A percentile compares a stretch with the other conserved stretches of the same genome.
These are phyloP conservation scores for Aspergillus sp. DNA, from an alignment of 2,329 filamentous ascomycete species.

Conservation along the genomic window DNA sequence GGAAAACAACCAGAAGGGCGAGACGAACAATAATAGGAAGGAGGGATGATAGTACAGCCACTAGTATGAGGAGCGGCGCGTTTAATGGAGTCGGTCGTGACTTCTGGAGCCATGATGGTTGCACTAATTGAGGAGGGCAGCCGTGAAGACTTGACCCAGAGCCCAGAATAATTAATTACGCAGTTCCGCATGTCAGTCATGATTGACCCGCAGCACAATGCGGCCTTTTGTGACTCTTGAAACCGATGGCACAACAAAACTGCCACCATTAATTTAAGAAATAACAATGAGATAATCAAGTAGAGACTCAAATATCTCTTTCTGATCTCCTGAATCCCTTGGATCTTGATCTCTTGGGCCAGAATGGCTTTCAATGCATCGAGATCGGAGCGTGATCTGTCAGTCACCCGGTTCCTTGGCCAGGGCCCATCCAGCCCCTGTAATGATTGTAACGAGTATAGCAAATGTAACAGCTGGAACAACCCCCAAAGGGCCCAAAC, in stretches of 20 bases:
- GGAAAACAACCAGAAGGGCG: constrained; percentile 11
- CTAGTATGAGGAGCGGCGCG: constrained; percentile 16
- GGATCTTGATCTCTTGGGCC: neutral
- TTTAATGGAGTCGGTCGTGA: constrained; percentile 12
- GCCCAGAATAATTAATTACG: neutral
- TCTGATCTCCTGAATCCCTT: neutral
- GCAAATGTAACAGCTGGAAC: neutral
- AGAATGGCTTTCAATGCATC: neutral
- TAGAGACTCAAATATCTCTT: neutral
- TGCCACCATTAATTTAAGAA: neutral
- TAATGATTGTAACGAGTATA: neutral
- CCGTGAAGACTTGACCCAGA: neutral
- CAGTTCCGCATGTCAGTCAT: neutral
- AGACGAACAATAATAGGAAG: constrained; percentile 19
- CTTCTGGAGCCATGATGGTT: constrained; percentile 4
- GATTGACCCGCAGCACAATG: neutral
- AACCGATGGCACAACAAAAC: neutral
- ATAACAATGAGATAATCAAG: neutral
- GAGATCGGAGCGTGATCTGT: constrained; percentile 6
- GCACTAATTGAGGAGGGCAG: constrained; percentile 1
- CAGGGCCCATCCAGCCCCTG: constrained; percentile 11
- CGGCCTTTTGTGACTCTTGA: neutral
- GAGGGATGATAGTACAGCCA: constrained; percentile 16
- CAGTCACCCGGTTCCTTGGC: constrained; percentile 5
- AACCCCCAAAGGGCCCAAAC: neutral